Evolutionary conservation across 1,284 basidiomycete species (phyloP), one percentile per base, ranked within the genome.

Genomic region (Volvariella volvacea): DNA sequence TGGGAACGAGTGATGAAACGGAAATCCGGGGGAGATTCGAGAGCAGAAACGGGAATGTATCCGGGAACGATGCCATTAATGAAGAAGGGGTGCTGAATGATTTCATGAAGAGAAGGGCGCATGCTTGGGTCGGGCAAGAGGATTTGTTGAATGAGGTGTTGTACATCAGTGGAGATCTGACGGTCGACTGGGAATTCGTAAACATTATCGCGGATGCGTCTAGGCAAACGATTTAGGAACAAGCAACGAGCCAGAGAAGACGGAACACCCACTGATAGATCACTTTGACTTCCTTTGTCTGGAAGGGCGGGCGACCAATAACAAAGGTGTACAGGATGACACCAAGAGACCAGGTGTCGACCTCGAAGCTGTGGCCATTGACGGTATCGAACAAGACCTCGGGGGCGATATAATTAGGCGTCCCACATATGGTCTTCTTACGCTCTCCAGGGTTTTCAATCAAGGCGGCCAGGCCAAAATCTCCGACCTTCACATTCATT

Each of bases 341-440:
- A 9, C 95, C 96, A 42, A 96, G 88, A 4, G 89, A 92, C 96
- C 95, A 99, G 7, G 94, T 88, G 60, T 99, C 95, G 28, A 98
- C 95, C 66, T 98, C 95, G 58, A 97, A 99, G 60, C 90, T 93
- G 65, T 99, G 95, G 0, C 95, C 93, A 54, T 93, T 94, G 20
- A 85, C 90, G 36, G 88, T 91, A 62, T 97, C 93, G 62, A 97
- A 98, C 48, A 99, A 69, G 25, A 99, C 93, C 62, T 99, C 95
- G 0, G 95, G 96, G 0, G 96, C 96, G 53, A 99, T 98, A 63
- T 99, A 98, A 63, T 99, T 98, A 1, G 95, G 96, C 1, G 95
- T 99, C 4, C 95, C 96, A 56, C 95, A 98, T 41, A 98, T 95
- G 0, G 95, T 99, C 80, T 96, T 97, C 74, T 98, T 97, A 54